A percentile compares a stretch with the other conserved stretches of the same genome.
phyloP scores from a whole-genome alignment of 805 yeast genomes.

The Danielia oregonensis region DNA sequence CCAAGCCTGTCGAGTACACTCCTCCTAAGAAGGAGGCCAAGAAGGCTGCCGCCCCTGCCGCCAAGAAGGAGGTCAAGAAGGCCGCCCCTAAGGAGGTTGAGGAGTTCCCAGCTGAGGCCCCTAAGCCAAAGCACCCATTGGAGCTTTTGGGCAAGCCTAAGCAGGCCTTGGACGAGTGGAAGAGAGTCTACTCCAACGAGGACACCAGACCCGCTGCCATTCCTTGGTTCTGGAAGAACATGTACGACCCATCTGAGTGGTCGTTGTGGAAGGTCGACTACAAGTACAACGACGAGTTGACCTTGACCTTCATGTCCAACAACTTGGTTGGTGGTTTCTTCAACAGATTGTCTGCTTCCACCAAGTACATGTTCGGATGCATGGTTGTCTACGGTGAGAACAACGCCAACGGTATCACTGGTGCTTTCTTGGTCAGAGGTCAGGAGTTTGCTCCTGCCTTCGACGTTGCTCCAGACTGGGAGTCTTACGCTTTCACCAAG shows the following conservation, averaged over 20 bases:
- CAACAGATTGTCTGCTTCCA: constrained; percentile 87
- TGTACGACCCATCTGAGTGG: constrained; percentile 89
- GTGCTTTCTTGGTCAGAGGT: constrained; percentile 94
- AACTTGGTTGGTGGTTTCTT: constrained; percentile 97
- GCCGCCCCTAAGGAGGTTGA: constrained; percentile 26
- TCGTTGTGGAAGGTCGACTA: constrained; percentile 92
- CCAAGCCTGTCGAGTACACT: constrained; percentile 57
- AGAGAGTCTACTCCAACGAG: constrained; percentile 93
- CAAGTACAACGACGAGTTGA: constrained; percentile 97
- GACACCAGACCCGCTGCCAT: constrained; percentile 92
- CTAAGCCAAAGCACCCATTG: constrained; percentile 90
- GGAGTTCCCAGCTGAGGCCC: constrained; percentile 47
- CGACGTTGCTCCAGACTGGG: constrained; percentile 99
- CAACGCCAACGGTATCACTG: constrained; percentile 96
- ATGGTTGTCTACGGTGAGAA: constrained; percentile 96
- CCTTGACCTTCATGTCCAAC: constrained; percentile 96
- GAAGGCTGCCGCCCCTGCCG: constrained; percentile 44
- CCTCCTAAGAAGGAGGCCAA: constrained; percentile 72
- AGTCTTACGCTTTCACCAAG: constrained; percentile 80
- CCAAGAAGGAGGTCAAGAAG: constrained; percentile 23
- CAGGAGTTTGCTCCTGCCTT: constrained; percentile 88
- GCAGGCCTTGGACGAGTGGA: constrained; percentile 85
- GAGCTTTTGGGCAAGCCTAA: constrained; percentile 73
- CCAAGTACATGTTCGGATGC: constrained; percentile 91
- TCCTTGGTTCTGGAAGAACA: constrained; percentile 96